A percentile compares a stretch with the other conserved stretches of the same genome.
These are phyloP conservation scores for Coix lacrymajobi DNA, from an alignment of 176 grass and related monocot genomes.

Conservation along the genomic window DNA sequence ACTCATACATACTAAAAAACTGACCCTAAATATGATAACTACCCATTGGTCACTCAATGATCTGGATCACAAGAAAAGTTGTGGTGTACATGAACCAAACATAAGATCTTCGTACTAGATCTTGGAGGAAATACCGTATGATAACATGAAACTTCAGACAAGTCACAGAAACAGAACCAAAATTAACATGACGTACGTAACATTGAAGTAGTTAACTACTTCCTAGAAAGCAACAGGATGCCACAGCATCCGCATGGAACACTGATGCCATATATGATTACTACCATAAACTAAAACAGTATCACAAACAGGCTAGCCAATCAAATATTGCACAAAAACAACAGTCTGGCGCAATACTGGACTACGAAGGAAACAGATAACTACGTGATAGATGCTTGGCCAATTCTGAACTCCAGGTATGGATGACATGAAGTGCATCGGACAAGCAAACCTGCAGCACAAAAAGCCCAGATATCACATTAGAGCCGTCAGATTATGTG, in stretches of 20 bases:
- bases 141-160: not conserved
- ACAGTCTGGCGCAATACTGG: conserved; percentile 12
- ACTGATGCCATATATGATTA: not conserved
- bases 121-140: not conserved
- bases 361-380: not conserved
- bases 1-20: not conserved
- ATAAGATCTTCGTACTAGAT: not conserved
- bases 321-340: not conserved
- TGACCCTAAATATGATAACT: not conserved
- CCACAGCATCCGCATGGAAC: not conserved
- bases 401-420: conserved; percentile 12
- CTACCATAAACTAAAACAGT: not conserved
- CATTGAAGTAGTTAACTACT: not conserved
- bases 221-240: not conserved
- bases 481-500: not conserved
- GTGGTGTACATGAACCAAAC: not conserved
- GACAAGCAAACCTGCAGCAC: conserved; percentile 26
- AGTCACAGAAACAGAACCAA: not conserved
- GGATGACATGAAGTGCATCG: not conserved
- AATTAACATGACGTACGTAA: not conserved
- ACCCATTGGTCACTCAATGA: not conserved
- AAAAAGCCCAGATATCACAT: not conserved
- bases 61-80: not conserved
- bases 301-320: not conserved
- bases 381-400: not conserved